Evolutionary conservation across 2,329 filamentous ascomycete species (phyloP).

Genomic region (Talaromyces verruculosus): DNA sequence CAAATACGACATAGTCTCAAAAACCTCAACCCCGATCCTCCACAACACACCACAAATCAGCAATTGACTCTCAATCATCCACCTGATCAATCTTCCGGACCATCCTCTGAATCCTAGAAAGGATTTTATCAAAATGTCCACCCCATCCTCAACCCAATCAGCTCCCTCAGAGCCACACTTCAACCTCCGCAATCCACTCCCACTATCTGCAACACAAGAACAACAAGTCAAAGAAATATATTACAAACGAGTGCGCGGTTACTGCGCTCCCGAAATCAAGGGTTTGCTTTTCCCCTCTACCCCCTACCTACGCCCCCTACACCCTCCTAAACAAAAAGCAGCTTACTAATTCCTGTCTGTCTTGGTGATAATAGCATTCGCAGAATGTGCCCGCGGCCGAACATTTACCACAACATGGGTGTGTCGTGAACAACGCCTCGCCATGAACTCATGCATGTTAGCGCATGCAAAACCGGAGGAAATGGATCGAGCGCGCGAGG

Average conservation of each 20-base stretch:
- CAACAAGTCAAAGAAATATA: constrained; percentile 77
- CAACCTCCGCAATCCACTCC: constrained; percentile 69
- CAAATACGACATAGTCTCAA: not conserved
- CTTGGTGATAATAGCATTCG: constrained; percentile 67
- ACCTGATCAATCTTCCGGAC: too few species aligned
- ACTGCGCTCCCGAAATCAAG: constrained; percentile 77
- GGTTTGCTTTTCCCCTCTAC: constrained; percentile 49
- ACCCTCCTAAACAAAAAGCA: not conserved
- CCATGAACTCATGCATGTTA: constrained; percentile 95
- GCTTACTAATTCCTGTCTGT: not conserved
- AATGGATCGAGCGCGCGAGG: constrained; percentile 82
- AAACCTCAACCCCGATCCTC: not conserved
- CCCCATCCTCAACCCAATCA: constrained; percentile 26
- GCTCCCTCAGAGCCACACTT: constrained; percentile 28
- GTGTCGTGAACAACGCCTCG: constrained; percentile 74
- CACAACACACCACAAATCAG: not conserved
- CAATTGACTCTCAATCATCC: not conserved
- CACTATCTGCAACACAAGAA: constrained; percentile 79
- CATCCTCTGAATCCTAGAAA: too few species aligned
- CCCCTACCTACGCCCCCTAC: not conserved
- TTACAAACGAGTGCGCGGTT: constrained; percentile 71
- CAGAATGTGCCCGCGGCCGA: constrained; percentile 79
- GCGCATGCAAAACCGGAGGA: constrained; percentile 78
- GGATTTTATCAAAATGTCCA: constrained; percentile 4
- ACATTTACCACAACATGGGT: constrained; percentile 86